These are phyloP conservation scores for Trichosporon inkin DNA, from an alignment of 1,284 basidiomycete genomes.

Conservation along the genomic window DNA sequence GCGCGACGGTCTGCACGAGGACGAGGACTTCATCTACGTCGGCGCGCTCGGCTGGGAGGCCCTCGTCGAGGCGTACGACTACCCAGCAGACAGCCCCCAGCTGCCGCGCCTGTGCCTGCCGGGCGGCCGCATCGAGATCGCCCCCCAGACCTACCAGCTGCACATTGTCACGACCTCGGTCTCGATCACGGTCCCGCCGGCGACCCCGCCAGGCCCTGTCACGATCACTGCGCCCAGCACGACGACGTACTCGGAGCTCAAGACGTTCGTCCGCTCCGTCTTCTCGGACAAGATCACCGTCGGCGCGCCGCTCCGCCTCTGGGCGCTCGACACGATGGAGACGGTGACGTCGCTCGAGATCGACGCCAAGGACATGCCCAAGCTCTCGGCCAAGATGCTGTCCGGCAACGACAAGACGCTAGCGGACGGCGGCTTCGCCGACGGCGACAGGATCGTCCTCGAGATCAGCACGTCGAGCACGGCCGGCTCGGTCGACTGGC, in stretches of 20 bases:
- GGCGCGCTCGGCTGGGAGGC: conserved; percentile 68
- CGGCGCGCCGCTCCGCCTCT: conserved; percentile 24
- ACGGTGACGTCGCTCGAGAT: conserved; percentile 11
- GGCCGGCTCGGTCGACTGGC: conserved; percentile 13
- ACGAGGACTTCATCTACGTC: conserved; percentile 72
- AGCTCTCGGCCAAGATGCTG: conserved; percentile 25
- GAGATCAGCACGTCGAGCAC: conserved; percentile 33
- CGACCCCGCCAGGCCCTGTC: conserved; percentile 10
- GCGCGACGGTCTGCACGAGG: conserved; percentile 56
- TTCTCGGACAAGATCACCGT: conserved; percentile 3
- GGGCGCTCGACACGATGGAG: conserved; percentile 25
- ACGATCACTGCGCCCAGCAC: conserved; percentile 17
- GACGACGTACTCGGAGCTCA: conserved; percentile 13
- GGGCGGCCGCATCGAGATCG: conserved; percentile 63
- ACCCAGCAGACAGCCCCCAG: conserved; percentile 33
- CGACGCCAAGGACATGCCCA: conserved; percentile 20
- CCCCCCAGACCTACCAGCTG: conserved; percentile 66
- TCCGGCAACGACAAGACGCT: conserved; percentile 16
- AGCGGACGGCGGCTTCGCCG: conserved; percentile 26
- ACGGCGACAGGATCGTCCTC: conserved; percentile 39
- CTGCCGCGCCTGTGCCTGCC: conserved; percentile 56
- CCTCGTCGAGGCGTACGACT: conserved; percentile 51
- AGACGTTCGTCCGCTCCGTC: conserved; percentile 14
- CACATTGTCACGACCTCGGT: conserved; percentile 47
- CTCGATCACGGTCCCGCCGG: conserved; percentile 18